Base-by-base conservation (phyloP, 345 rosid species). In the Heritiera fomes region DNA sequence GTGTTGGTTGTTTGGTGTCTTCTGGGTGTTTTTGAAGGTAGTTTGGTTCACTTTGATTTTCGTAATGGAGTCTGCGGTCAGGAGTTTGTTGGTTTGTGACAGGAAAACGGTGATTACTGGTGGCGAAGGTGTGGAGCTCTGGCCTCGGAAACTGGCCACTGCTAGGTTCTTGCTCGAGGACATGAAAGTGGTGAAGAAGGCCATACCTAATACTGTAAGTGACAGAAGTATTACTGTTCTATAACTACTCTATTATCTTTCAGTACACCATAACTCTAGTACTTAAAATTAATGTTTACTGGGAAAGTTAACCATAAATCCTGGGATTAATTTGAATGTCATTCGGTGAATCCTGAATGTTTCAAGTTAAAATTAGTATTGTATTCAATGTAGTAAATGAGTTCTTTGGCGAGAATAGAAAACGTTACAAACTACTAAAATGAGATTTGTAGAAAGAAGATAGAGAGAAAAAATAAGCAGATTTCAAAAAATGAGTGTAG, bases 71-170 rank as follows among this genome's bases (percentile, higher is more conserved):
- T 89, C 88, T 60, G 18, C 76, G 46, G 6, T 74, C 78, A 87
- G 87, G 71, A 17, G 46, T 49, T 34, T 85, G 74, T 85, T 83
- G 81, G 75, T 84, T 63, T 11, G 81, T 20, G 93, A 91, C 43
- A 69, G 79, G 82, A 80, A 82, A 75, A 88, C 88, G 43, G 84
- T 30, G 64, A 76, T 86, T 5, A 75, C 81, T 17, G 93, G 93
- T n/a, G 93, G 91, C 15, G 87, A 75, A 0, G 91, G 90, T 66
- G 88, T 85, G 84, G 92, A 91, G 87, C 86, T 84, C 9, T 89
- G 91, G 92, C 94, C 89, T 38, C 83, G 94, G 78, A 88, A 86
- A 79, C 59, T 82, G 68, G 88, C 78, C 10, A 83, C 87, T 6
- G 92, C 94, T 6, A 80, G 63, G 73, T 84, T 91, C 55, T 32